Base-by-base conservation (phyloP, 2,329 filamentous ascomycete genomes). In the Bipolaris cookei region DNA sequence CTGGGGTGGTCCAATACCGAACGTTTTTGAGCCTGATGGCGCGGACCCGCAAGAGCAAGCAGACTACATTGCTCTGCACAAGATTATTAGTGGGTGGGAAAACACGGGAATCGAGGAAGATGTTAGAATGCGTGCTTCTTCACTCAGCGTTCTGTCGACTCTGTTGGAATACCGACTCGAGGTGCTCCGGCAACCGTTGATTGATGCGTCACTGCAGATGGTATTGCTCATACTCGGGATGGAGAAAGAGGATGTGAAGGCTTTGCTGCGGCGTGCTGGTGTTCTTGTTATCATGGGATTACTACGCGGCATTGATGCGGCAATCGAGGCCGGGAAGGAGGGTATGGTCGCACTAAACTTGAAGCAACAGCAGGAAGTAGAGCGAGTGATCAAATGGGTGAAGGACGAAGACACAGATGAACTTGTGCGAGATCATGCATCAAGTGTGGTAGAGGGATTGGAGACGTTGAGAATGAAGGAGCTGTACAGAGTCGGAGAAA, bases 71-170 rank as follows among this genome's bases (percentile, higher is more conserved):
- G 58, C 82, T 82, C 54, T 86, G 81, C 28, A 79, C 83, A 44
- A 82, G 56, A 90, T 91, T 57, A 80, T 91, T 0, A 77, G 82
- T 13, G 88, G 87, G 0, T 91, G 89, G 89, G 83, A 88, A 62
- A 83, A 86, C 59, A 87, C 85, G 54, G 88, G 87, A 0, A 58
- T 74, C 0, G 82, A 82, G 56, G 89, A 92, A 71, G 89, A 92
- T 67, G 79, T 91, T 11, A 82, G 90, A 3, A 83, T 92, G 63
- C 85, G 90, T 1, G 79, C 88, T 13, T 91, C 89, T 20, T 87
- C 89, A 3, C 73, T 92, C 6, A 89, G 88, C 4, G 82, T 92
- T 44, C 79, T 92, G 41, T 83, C 84, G 0, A 77, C 77, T 1
- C 81, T 81, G 0, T 73, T 91, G 23, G 88, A 91, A 23, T 83